phyloP scores from a whole-genome alignment of 805 yeast genomes.

The Kodamaea neixiangensis region DNA sequence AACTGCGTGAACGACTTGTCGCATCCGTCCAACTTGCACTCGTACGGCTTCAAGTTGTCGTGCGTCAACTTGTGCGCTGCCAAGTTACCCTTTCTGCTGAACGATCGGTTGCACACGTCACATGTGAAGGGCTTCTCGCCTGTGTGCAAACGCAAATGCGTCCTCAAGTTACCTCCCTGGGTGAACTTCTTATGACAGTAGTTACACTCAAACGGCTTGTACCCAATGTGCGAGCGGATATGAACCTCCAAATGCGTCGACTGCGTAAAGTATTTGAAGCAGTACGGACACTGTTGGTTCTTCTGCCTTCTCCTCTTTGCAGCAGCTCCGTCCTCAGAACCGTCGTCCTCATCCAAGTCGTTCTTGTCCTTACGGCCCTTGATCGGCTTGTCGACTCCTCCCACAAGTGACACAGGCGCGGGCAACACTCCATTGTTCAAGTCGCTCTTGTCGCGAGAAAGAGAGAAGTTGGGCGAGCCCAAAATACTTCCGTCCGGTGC shows the following conservation, averaged over 20 bases:
- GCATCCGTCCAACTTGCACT: conserved; percentile 80
- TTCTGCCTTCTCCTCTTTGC: conserved; percentile 36
- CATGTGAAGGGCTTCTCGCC: conserved; percentile 92
- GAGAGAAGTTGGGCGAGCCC: conserved; percentile 35
- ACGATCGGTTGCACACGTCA: conserved; percentile 69
- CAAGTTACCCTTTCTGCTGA: conserved; percentile 88
- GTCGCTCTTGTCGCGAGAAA: conserved; percentile 15
- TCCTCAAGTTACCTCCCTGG: conserved; percentile 86
- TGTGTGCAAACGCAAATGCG: conserved; percentile 83
- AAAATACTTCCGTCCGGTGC: conserved; percentile 70
- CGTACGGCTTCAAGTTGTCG: conserved; percentile 72
- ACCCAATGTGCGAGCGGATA: conserved; percentile 82
- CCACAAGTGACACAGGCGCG: conserved; percentile 61
- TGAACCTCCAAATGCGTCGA: conserved; percentile 92
- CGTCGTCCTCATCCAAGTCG: conserved; percentile 21
- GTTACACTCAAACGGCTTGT: conserved; percentile 78
- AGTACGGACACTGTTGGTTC: conserved; percentile 71
- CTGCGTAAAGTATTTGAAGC: conserved; percentile 80
- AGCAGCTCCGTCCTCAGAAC: conserved; percentile 19
- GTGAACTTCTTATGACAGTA: conserved; percentile 82
- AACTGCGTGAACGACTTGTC: conserved; percentile 85
- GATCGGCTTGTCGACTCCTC: conserved; percentile 75
- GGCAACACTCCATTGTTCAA: conserved; percentile 52
- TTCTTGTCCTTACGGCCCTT: conserved; percentile 27
- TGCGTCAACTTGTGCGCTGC: conserved; percentile 88